Evolutionary conservation across 2,329 filamentous ascomycete genomes (phyloP).

Genomic region (Pyrenochaeta sp.): DNA sequence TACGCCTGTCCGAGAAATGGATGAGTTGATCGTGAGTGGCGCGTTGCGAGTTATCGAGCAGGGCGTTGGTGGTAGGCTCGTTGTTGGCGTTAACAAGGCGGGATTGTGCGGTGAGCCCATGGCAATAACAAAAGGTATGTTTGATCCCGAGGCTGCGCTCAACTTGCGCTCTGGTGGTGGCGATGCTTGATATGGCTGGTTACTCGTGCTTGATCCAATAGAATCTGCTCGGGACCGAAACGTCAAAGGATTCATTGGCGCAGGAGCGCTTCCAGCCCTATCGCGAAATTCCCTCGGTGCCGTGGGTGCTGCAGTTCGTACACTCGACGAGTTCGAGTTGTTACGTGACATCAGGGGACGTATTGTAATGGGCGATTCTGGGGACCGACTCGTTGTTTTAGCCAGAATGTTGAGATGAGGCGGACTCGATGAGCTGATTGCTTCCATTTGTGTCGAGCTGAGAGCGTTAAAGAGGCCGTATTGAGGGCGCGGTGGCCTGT

Average conservation of each 20-base stretch:
- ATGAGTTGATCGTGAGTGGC: constrained; percentile 16
- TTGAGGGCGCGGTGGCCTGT: constrained; percentile 32
- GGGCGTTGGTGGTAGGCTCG: constrained; percentile 19
- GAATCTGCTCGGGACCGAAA: constrained; percentile 23
- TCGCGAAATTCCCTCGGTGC: background rate
- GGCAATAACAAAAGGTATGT: constrained; percentile 37
- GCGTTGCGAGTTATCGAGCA: constrained; percentile 35
- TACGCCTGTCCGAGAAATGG: constrained; percentile 29
- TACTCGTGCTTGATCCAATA: constrained; percentile 12
- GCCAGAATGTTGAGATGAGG: constrained; percentile 30
- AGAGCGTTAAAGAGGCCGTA: constrained; percentile 32
- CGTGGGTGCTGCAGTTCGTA: background rate
- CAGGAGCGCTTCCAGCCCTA: constrained; percentile 1
- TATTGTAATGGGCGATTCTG: constrained; percentile 6
- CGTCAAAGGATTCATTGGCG: background rate
- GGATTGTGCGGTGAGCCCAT: constrained; percentile 43
- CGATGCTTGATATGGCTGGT: constrained; percentile 8
- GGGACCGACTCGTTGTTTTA: constrained; percentile 29
- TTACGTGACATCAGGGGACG: background rate
- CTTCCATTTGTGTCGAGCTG: background rate
- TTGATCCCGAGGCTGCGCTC: constrained; percentile 27
- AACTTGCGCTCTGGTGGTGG: constrained; percentile 20
- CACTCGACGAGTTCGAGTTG: constrained; percentile 3
- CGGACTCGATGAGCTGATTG: constrained; percentile 8
- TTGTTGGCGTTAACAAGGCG: constrained; percentile 28